phyloP scores from a whole-genome alignment of 2,329 filamentous ascomycete species.

The Sporothrix phasma region DNA sequence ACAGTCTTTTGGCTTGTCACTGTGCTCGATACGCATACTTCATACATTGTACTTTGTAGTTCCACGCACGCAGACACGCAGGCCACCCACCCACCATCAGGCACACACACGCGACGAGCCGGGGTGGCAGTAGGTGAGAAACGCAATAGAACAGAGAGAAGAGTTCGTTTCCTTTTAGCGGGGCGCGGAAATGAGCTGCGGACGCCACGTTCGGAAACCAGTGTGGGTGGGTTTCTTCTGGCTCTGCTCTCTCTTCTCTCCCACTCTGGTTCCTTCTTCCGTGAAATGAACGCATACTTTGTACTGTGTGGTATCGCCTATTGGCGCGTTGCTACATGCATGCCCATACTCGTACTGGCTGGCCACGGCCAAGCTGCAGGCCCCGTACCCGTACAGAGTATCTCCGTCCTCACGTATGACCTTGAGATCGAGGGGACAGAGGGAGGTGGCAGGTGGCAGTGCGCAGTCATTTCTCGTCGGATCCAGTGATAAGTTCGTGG shows the following conservation, averaged over 20 bases:
- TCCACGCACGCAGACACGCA: too few relatives aligned
- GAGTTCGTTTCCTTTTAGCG: slow-evolving; percentile 12
- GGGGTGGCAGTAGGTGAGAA: neutral
- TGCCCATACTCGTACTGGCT: too few relatives aligned
- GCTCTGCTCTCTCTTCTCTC: too few relatives aligned
- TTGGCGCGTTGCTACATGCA: neutral
- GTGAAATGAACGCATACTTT: neutral
- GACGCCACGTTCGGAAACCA: slow-evolving; percentile 3
- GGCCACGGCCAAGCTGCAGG: neutral
- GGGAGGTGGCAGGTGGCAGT: neutral
- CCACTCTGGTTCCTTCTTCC: neutral
- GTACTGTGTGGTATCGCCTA: neutral
- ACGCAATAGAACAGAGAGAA: neutral
- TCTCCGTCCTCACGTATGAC: neutral
- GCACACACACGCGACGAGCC: slow-evolving; percentile 11
- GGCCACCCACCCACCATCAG: neutral
- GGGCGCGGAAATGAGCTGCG: slow-evolving; percentile 16
- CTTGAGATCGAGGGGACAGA: neutral
- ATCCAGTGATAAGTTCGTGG: too few relatives aligned
- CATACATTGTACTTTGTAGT: too few relatives aligned
- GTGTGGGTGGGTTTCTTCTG: slow-evolving; percentile 3
- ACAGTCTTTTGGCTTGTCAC: neutral
- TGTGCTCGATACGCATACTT: too few relatives aligned
- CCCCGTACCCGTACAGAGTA: neutral
- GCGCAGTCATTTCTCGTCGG: neutral